Base-by-base conservation (phyloP, 768 basidiomycete genomes). In the Lactifluus pinguis region DNA sequence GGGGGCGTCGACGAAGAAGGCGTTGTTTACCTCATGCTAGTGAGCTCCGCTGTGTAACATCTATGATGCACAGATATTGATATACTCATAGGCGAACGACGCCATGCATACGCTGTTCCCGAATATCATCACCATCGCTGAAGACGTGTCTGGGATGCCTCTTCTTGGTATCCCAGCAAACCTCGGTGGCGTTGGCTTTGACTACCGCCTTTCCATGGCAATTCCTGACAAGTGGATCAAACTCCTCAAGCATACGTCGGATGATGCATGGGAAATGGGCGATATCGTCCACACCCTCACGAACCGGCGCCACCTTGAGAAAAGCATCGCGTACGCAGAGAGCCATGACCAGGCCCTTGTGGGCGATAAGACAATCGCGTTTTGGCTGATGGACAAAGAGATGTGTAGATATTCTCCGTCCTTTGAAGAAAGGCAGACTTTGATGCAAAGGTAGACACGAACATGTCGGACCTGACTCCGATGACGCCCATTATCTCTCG, bases 191-290 rank as follows among this genome's bases (percentile, higher is more conserved):
- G 78, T 99, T 54, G 97, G 95, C 4, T 99, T 98, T 74, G 97
- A 99, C 75, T 99, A 98, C 73, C 88, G 97, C 36, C 78, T 99
- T 49, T 92, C 93, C 32, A 99, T 98, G 97, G 97, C 97, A 21
- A 82, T 99, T 54, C 97, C 97, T 2, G 97, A 99, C 73, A 98
- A 95, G 94, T 99, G 94, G 93, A 99, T 99, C 78, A 98, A 99
- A 74, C 79, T 98, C 30, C 82, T 98, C 66, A 99, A 98, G 72
- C 97, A 99, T 75, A 83, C 83, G 69, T 64, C 73, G 3, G 97
- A 99, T 71, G 82, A 87, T 62, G 81, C 86, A 45, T 99, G 97
- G 97, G 80, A 95, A 52, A 77, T 99, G 67, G 83, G 77, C 52
- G 81, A 87, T 70, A 94, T 98, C 61, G 86, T 88, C 17, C 87